Evolutionary conservation across 129 eudicot species (phyloP).

Genomic region (Glebionis coronaria): DNA sequence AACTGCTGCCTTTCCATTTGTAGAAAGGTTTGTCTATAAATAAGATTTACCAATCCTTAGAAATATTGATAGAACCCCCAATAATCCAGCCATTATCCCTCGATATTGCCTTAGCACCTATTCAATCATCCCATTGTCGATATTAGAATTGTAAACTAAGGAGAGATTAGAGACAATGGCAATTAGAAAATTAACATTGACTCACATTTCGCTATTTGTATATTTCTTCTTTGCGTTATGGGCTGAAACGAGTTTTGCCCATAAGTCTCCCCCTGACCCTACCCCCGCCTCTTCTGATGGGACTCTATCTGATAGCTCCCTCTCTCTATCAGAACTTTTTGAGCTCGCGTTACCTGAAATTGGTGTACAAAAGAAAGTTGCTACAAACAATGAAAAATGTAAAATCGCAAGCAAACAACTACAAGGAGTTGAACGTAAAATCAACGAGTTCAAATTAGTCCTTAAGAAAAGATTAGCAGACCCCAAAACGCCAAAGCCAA

Average conservation of each 20-base stretch:
- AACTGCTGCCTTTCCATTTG: constrained; percentile 26
- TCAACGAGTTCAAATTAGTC: constrained; percentile 16
- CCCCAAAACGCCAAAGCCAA: constrained; percentile 12
- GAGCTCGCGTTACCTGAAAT: constrained; percentile 20
- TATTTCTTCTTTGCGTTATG: constrained; percentile 1
- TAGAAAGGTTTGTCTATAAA: constrained; percentile 19
- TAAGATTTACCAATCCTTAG: constrained; percentile 18
- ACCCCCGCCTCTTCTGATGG: neutral
- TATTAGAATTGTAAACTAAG: constrained; percentile 2
- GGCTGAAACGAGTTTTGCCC: neutral
- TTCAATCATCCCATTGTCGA: constrained; percentile 21
- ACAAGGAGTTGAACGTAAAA: constrained; percentile 24
- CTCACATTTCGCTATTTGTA: constrained; percentile 6
- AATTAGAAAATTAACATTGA: constrained; percentile 13
- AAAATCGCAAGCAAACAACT: constrained; percentile 33
- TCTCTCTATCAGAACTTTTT: constrained; percentile 24
- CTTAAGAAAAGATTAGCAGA: constrained; percentile 27
- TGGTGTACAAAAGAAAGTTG: constrained; percentile 22
- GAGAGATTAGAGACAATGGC: constrained; percentile 28
- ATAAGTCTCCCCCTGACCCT: neutral
- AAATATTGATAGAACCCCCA: neutral
- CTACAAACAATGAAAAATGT: neutral
- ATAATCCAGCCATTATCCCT: neutral
- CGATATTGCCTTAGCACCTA: neutral
- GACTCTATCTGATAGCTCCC: neutral